These are phyloP conservation scores for Botrytis byssoidea DNA, from an alignment of 2,329 filamentous ascomycete genomes.

Conservation along the genomic window DNA sequence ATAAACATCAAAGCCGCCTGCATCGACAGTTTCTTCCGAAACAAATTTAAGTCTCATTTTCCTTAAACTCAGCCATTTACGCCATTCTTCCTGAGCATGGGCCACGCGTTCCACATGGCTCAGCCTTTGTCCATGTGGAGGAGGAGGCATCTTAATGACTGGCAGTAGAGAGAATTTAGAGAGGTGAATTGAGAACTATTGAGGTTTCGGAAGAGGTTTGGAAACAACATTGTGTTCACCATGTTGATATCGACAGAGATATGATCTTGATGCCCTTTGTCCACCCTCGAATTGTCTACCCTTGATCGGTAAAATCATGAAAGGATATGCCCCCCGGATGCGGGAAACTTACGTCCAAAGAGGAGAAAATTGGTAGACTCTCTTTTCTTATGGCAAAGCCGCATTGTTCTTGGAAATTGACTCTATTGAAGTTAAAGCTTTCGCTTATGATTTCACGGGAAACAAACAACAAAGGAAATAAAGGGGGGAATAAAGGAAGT, in stretches of 20 bases:
- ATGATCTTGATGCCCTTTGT: slow-evolving; percentile 10
- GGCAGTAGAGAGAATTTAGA: not conserved
- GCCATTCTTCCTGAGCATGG: not conserved
- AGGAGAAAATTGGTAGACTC: not conserved
- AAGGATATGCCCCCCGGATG: slow-evolving; percentile 5
- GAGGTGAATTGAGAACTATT: not conserved
- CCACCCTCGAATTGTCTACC: not conserved
- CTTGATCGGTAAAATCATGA: not conserved
- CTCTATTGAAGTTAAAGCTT: not conserved
- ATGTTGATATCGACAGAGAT: not conserved
- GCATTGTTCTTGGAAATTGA: not conserved
- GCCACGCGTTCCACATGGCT: not conserved
- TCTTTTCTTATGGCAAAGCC: not conserved
- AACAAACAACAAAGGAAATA: not conserved
- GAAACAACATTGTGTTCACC: not conserved
- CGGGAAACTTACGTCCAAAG: not conserved
- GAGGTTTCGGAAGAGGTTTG: not conserved
- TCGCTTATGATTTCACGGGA: not conserved
- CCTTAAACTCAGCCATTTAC: not conserved
- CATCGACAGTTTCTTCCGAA: not conserved
- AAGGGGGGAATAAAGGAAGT: not conserved
- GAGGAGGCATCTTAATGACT: slow-evolving; percentile 9
- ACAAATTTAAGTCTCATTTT: not conserved
- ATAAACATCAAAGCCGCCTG: not conserved
- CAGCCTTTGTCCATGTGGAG: not conserved